phyloP scores from a whole-genome alignment of 139 green algal species.

The Chlamydomonas sp. region DNA sequence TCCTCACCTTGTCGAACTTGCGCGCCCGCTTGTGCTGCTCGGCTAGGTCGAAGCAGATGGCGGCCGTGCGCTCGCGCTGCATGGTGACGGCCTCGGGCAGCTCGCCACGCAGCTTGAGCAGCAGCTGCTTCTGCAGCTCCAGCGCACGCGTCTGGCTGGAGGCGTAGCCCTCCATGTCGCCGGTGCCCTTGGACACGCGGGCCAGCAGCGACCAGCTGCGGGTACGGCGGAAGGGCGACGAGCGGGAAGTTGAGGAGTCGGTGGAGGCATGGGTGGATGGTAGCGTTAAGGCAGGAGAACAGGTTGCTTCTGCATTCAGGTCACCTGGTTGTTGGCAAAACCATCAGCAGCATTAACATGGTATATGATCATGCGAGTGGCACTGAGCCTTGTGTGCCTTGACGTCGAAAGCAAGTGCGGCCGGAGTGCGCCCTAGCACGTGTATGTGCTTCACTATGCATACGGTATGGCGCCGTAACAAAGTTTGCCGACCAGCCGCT shows the following conservation, averaged over 20 bases:
- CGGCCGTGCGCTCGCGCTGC: conserved; percentile 58
- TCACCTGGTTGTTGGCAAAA: no score
- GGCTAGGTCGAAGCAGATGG: conserved; percentile 71
- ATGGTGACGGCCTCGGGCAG: conserved; percentile 47
- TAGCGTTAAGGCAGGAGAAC: no score
- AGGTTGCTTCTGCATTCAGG: no score
- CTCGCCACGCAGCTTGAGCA: conserved; percentile 55
- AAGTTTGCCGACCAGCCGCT: no score
- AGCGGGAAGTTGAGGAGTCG: not conserved
- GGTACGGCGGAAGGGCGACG: not conserved
- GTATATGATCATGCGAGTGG: no score
- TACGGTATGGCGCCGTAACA: no score
- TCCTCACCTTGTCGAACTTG: conserved; percentile 56
- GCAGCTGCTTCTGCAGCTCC: conserved; percentile 55
- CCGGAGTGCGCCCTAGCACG: no score
- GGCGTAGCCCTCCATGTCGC: conserved; percentile 57
- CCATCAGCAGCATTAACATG: no score
- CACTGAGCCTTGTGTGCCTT: no score
- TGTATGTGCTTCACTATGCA: no score
- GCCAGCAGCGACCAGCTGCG: conserved; percentile 53
- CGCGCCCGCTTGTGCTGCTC: conserved; percentile 50
- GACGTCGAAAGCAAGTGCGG: no score
- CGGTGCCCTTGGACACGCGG: conserved; percentile 50
- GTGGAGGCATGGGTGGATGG: no score
- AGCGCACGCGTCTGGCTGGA: conserved; percentile 46